phyloP scores from a whole-genome alignment of 192 early-diverging fungal genomes.

The Coemansia sp. region DNA sequence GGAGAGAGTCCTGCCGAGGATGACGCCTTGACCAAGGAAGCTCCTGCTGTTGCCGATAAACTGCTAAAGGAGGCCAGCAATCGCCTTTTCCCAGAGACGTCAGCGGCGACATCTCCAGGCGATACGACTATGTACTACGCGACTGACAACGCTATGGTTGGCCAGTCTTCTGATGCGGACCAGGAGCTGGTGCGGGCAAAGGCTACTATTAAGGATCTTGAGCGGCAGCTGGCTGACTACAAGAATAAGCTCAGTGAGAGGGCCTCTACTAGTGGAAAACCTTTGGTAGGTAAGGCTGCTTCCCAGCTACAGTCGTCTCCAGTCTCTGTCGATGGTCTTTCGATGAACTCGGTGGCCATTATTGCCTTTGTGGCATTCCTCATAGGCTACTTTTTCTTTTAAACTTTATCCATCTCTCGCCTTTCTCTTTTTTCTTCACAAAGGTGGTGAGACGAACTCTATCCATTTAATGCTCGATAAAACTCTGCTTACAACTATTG shows the following conservation, averaged over 20 bases:
- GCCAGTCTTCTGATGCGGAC: conserved; percentile 15
- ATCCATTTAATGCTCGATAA: not conserved
- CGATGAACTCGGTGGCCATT: conserved; percentile 61
- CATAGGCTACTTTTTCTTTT: conserved; percentile 68
- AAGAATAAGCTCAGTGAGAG: conserved; percentile 22
- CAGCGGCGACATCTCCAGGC: conserved; percentile 25
- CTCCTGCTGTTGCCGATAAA: not conserved
- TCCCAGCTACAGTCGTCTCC: conserved; percentile 2
- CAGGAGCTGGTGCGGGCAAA: conserved; percentile 48
- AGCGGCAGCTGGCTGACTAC: conserved; percentile 40
- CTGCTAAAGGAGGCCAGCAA: conserved; percentile 9
- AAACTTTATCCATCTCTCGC: conserved; percentile 15
- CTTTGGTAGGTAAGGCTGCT: conserved; percentile 21
- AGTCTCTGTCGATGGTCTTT: conserved; percentile 60
- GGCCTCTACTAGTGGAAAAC: conserved; percentile 10
- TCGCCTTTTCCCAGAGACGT: conserved; percentile 40
- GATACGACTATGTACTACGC: conserved; percentile 19
- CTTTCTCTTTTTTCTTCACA: not conserved
- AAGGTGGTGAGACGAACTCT: not conserved
- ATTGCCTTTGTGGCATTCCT: conserved; percentile 64
- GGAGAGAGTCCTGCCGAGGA: conserved; percentile 10
- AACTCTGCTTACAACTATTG: not conserved
- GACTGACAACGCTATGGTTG: conserved; percentile 7
- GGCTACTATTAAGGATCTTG: conserved; percentile 40
- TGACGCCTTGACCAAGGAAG: conserved; percentile 2